Evolutionary conservation across 1,284 basidiomycete species (phyloP).

Genomic region (Papiliotrema fonsecae): DNA sequence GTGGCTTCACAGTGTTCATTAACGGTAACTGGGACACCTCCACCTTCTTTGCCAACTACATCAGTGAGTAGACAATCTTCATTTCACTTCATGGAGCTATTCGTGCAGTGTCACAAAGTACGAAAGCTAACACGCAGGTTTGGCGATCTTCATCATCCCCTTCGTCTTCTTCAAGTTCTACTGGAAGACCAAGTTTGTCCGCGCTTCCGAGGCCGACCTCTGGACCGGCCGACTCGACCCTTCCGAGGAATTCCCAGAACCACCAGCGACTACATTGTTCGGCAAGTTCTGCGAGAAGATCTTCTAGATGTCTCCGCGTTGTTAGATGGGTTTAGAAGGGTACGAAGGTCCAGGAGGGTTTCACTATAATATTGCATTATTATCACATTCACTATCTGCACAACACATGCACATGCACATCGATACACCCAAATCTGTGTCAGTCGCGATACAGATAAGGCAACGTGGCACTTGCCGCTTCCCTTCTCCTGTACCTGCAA

Average conservation of each 20-base stretch:
- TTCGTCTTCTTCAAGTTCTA: conserved; percentile 13
- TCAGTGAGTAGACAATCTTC: conserved; percentile 48
- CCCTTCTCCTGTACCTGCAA: no score
- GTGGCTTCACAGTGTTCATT: conserved; percentile 54
- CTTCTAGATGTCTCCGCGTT: conserved; percentile 3
- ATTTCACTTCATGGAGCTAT: neutral
- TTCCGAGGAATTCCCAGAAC: conserved; percentile 7
- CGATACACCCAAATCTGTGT: no score
- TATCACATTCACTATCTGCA: neutral
- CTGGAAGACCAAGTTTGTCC: conserved; percentile 12
- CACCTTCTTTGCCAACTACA: conserved; percentile 42
- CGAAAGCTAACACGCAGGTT: neutral
- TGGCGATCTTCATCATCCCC: conserved; percentile 15
- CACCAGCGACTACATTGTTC: conserved; percentile 11
- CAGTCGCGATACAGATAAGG: no score
- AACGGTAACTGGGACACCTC: conserved; percentile 52
- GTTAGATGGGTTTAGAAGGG: neutral
- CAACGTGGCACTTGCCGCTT: no score
- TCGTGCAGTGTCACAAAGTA: neutral
- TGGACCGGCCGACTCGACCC: conserved; percentile 11
- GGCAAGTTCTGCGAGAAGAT: conserved; percentile 13
- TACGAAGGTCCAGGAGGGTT: neutral
- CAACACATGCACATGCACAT: neutral
- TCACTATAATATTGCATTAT: neutral
- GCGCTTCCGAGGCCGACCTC: conserved; percentile 14